Percentiles rank a stretch among this genome's conserved stretches.
These are phyloP conservation scores for Chalaropsis thielavioides DNA, from an alignment of 2,329 filamentous ascomycete species.

Conservation along the genomic window DNA sequence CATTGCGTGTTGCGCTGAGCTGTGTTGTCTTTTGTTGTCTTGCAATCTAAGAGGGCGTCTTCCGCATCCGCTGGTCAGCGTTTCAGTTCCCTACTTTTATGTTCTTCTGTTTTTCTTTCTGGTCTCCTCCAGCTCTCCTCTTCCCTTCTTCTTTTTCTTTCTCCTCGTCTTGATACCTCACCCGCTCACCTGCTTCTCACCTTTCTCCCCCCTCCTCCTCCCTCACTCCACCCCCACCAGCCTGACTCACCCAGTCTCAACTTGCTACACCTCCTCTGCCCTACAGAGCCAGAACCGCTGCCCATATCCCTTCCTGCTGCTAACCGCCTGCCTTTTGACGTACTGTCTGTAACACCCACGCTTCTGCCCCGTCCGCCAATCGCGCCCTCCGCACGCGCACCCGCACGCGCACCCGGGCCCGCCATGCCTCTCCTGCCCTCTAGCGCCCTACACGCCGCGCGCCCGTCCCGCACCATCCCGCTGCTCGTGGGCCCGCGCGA, in stretches of 20 bases:
- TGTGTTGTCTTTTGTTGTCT: background rate
- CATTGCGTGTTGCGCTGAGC: too few relatives aligned
- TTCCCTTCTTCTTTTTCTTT: background rate
- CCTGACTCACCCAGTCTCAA: background rate
- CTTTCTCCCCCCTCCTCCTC: background rate
- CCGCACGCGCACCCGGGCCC: constrained; percentile 22
- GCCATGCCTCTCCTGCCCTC: constrained; percentile 24
- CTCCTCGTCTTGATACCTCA: background rate
- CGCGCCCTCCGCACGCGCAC: too few relatives aligned
- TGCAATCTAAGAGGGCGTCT: background rate
- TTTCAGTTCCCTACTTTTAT: background rate
- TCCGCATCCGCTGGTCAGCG: background rate
- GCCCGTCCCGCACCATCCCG: constrained; percentile 23
- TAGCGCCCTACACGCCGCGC: background rate
- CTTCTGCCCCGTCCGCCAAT: background rate
- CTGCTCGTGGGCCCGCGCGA: constrained; percentile 24
- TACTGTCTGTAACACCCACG: too few relatives aligned
- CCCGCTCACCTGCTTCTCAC: background rate
- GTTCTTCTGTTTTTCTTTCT: too few relatives aligned
- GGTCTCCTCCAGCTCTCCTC: background rate
- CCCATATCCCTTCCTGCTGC: background rate
- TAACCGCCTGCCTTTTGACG: too few relatives aligned
- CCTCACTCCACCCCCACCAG: background rate
- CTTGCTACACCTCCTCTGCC: background rate
- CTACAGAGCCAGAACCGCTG: background rate